Evolutionary conservation across 1,284 basidiomycete species (phyloP), one percentile per base, ranked within the genome.

Genomic region (Sanghuangporus sanghuang): DNA sequence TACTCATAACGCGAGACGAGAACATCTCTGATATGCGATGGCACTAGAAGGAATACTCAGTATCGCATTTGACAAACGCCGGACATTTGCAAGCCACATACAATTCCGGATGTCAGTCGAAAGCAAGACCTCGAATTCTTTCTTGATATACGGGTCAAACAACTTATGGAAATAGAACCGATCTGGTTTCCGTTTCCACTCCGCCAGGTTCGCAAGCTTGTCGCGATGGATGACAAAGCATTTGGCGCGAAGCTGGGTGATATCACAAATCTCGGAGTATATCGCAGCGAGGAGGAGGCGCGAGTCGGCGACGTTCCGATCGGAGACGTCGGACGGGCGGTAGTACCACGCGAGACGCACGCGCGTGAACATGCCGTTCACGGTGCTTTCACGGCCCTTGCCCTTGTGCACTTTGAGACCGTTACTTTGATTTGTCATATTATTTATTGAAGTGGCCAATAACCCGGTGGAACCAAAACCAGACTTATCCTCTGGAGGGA

Each of bases 121-220:
- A 61, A 92, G 89, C 64, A 99, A 88, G 68, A 98, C 91, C 75
- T 99, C 97, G 77, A 96, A 98, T 77, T 97, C 96, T 74, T 95
- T 93, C 79, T 97, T 96, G 76, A 98, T 93, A 78, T 98, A 98
- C 53, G 96, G 93, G 77, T 99, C 96, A 74, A 95, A 98, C 63
- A 96, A 83, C 69, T 92, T 89, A 69, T 88, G 87, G 79, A 95
- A 98, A 81, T 95, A 97, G 79, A 98, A 98, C 70, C 93, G 87
- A 75, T 98, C 95, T 12, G 95, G 93, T 57, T 89, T 85, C 76
- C 92, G 93, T 79, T 96, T 97, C 95, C 95, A 98, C n/a, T 90
- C 90, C 70, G 90, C 84, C 59, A 98, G 79, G 77, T 97, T 93
- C 57, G 92, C 88, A 70, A 98, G 96, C 77, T 95, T 92, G 81